Conservation (phyloP, 2,329 filamentous ascomycete genomes). For the Exophiala bonariae region DNA sequence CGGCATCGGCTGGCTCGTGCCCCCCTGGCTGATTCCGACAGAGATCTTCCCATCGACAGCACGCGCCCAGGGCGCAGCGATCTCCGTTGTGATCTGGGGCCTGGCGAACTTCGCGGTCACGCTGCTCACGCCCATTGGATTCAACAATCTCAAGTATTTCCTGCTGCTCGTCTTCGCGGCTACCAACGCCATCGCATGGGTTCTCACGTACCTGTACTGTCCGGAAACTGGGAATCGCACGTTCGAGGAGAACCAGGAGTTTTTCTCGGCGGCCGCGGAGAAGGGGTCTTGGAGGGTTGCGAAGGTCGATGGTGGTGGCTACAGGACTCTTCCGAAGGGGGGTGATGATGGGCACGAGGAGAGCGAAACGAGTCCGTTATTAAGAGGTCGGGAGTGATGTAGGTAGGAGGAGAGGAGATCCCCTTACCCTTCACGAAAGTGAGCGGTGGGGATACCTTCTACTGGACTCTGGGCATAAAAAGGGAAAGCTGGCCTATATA, state of each 20-base stretch:
- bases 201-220: constrained; percentile 52
- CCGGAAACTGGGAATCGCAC: constrained; percentile 59
- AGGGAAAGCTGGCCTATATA: no score
- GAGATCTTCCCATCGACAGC: constrained; percentile 60
- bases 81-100: constrained; percentile 61
- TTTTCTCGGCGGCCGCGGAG: constrained; percentile 56
- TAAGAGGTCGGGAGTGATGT: no score
- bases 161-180: constrained; percentile 58
- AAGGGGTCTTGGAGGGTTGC: constrained; percentile 55
- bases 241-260: constrained; percentile 62
- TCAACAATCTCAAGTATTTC: constrained; percentile 61
- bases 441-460: no score
- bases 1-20: constrained; percentile 52
- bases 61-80: constrained; percentile 60
- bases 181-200: constrained; percentile 56
- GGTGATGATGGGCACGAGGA: constrained; percentile 18
- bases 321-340: constrained; percentile 25
- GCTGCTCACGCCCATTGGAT: constrained; percentile 58
- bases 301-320: constrained; percentile 56
- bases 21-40: constrained; percentile 52
- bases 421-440: no score
- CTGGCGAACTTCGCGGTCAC: constrained; percentile 61
- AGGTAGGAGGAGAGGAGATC: no score
- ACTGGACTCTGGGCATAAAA: no score
- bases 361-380: constrained; percentile 11